Base-by-base conservation (phyloP, 345 rosid species). In the Lumnitzera racemosa region DNA sequence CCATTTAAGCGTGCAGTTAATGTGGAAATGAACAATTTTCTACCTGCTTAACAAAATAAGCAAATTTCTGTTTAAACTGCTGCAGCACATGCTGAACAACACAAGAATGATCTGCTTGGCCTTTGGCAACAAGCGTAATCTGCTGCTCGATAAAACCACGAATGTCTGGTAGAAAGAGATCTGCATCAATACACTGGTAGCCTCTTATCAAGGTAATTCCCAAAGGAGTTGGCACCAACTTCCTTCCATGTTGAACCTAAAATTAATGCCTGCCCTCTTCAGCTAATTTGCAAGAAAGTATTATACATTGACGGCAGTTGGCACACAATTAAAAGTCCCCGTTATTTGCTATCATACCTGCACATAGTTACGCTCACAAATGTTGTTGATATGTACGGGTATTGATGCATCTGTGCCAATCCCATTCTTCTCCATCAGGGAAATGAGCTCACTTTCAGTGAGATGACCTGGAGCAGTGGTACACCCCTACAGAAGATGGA, bases 381-480 rank as follows among this genome's bases (percentile, higher is more conserved):
- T 92, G 82, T 92, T 92, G 82, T 89, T 92, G 56, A 92, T 89
- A 70, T 92, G 98, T 47, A 82, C 84, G 41, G 98, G 67, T 63
- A 91, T 91, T 66, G 98, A 91, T 62, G 98, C 98, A 85, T 91
- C 98, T 47, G 98, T 91, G 65, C 98, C 98, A 51, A 91, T 89
- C 51, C 96, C 96, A 63, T 91, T 72, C 80, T 82, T 91, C 83
- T 91, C 98, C 98, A 91, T 91, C 25, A 91, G 69, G 55, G 98
- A 80, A 79, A 91, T 91, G 64, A 91, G 80, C 83, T 89, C 98
- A 78, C 96, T 91, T 78, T 91, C 98, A 58, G 80, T 91, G 55
- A 91, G 96, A 72, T 74, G 85, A 75, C 87, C 92, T 3, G 96
- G 98, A 56, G 96, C 89, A 16, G 57, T 69, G 63, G 98, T 91